Percentiles rank a stretch among this genome's conserved stretches.
phyloP scores from a whole-genome alignment of 495 filamentous ascomycete genomes.

The Trichoderma erinaceum region DNA sequence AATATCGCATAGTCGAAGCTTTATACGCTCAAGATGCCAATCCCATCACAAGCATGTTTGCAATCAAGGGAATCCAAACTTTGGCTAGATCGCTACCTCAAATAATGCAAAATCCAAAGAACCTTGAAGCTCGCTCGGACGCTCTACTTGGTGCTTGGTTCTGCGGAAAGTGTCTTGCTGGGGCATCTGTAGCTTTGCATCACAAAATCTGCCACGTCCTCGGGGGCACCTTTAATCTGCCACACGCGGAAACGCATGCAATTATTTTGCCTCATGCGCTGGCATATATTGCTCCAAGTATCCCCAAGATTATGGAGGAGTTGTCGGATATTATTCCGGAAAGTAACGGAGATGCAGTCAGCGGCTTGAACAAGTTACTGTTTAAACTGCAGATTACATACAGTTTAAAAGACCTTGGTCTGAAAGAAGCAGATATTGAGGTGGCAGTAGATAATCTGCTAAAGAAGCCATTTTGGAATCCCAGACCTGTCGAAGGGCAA shows the following conservation, averaged over 20 bases:
- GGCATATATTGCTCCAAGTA: conserved; percentile 54
- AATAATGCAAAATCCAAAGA: conserved; percentile 38
- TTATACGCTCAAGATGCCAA: conserved; percentile 55
- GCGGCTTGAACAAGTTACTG: conserved; percentile 52
- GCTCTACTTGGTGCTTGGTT: conserved; percentile 38
- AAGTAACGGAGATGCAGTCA: neutral
- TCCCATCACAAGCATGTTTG: conserved; percentile 48
- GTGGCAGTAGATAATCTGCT: conserved; percentile 48
- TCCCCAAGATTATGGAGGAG: conserved; percentile 42
- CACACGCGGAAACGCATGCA: conserved; percentile 59
- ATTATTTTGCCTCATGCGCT: conserved; percentile 57
- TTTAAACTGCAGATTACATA: conserved; percentile 49
- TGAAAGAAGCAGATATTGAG: conserved; percentile 58
- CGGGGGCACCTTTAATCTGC: conserved; percentile 58
- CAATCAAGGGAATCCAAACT: conserved; percentile 45
- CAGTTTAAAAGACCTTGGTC: conserved; percentile 49
- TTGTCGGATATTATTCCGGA: neutral
- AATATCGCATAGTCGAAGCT: conserved; percentile 46
- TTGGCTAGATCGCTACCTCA: conserved; percentile 48
- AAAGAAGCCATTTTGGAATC: conserved; percentile 7
- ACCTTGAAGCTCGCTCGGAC: conserved; percentile 24
- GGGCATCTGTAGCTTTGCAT: conserved; percentile 60
- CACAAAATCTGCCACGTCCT: conserved; percentile 62
- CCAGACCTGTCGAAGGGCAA: neutral
- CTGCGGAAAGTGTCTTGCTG: conserved; percentile 51